Percentiles rank a stretch among this genome's conserved stretches.
These are phyloP conservation scores for Theobroma cacao DNA, from an alignment of 345 rosid genomes.

Conservation along the genomic window DNA sequence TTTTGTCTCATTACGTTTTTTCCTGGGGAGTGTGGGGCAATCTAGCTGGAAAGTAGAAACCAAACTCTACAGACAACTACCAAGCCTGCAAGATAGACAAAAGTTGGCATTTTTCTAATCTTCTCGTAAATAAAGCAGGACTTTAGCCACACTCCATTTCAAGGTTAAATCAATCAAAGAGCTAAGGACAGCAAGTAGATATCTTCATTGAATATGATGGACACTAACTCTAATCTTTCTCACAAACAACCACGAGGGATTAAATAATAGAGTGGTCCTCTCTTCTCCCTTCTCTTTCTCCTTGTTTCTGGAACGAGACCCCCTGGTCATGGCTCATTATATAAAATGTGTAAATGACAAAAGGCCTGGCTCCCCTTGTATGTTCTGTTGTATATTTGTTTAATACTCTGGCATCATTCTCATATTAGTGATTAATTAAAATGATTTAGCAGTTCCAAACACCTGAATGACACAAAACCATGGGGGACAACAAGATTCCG, in stretches of 20 bases:
- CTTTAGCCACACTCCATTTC: neutral
- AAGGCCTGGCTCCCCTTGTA: neutral
- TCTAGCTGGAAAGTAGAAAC: too few species aligned
- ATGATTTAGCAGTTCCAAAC: neutral
- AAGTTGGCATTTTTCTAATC: neutral
- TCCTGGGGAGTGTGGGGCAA: too few species aligned
- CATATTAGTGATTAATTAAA: neutral
- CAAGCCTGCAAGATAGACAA: neutral
- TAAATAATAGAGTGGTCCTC: conserved; percentile 12
- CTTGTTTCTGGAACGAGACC: neutral
- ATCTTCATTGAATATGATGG: neutral
- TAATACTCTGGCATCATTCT: neutral
- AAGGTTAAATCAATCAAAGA: neutral
- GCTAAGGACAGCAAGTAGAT: neutral
- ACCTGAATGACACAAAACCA: neutral
- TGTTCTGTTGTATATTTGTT: neutral
- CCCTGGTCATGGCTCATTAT: neutral
- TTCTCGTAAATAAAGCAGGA: neutral
- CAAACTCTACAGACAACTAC: too few species aligned
- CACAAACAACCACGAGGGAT: neutral
- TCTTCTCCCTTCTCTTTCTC: neutral
- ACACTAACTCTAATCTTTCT: neutral
- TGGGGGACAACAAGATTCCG: neutral
- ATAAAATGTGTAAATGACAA: neutral
- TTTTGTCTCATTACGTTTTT: too few species aligned